Base-by-base conservation (phyloP, 345 rosid genomes). In the Sapria himalayana region DNA sequence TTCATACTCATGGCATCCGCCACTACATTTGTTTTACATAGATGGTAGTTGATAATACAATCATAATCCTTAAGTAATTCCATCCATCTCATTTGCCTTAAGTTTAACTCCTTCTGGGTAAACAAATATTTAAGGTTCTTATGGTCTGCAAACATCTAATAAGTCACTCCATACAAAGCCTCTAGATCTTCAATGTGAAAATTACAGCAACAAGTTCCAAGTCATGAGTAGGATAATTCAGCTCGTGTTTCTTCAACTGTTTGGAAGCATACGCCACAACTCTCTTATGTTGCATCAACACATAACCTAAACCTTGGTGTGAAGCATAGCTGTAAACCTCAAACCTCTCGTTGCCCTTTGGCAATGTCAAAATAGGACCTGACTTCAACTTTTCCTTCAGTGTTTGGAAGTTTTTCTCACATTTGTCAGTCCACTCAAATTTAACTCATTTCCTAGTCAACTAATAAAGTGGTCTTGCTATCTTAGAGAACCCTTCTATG, bases 151-250 rank as follows among this genome's bases (percentile, higher is more conserved):
- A 1, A 43, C 0, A 51, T n/a, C 21, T 33, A 12, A 12, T 20
- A 51, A 6, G 22, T 34, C 4, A 2, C 35, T 0, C 19, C 31
- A 36, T 51, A 51, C 7, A 43, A 27, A 15, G 37, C 0, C 14
- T 5, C 15, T 5, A 41, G 7, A 34, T 32, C 29, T 42, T 51
- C 0, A 43, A 11, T 2, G 49, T 15, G 18, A 51, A 43, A 8
- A 33, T 37, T 4, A 33, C 9, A 0, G 4, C 9, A 0, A 5
- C 16, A 1, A 51, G 10, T 6, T 51, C 29, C 1, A 19, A 9
- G 6, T 41, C 41, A 43, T 42, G 43, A 2, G 41, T 41, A 1
- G 7, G 16, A 31, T 43, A 43, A 21, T 33, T 43, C 10, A n/a
- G 4, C n/a, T 43, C 19, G 15, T 50, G 39, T 0, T 0, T 15